Percentiles rank a stretch among this genome's conserved stretches.
Conservation (phyloP, 257 asterid genomes). For the Jasminum sambac region DNA sequence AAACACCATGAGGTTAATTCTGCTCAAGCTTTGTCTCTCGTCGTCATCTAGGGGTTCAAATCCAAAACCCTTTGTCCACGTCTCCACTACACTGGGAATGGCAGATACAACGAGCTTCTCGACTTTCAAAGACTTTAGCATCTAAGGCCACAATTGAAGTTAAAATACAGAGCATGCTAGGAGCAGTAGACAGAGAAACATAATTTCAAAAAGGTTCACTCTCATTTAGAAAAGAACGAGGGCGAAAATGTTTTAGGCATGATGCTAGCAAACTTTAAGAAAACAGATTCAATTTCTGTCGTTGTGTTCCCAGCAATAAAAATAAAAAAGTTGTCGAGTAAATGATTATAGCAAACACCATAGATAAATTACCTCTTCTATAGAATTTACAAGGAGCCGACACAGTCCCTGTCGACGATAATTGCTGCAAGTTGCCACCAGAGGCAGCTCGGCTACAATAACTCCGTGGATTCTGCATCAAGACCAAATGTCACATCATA, state of each 20-base stretch:
- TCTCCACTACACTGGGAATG: constrained; percentile 75
- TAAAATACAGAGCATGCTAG: constrained; percentile 18
- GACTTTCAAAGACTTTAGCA: constrained; percentile 70
- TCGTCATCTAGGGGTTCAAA: too few species aligned
- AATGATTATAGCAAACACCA: too few species aligned
- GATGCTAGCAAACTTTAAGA: too few species aligned
- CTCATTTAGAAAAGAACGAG: too few species aligned
- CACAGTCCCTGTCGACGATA: constrained; percentile 97
- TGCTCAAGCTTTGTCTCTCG: constrained; percentile 32
- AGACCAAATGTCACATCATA: constrained; percentile 24
- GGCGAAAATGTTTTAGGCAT: too few species aligned
- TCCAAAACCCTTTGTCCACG: constrained; percentile 69
- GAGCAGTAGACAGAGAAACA: background rate
- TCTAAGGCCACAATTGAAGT: constrained; percentile 39
- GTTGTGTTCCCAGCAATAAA: too few species aligned
- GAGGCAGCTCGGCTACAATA: constrained; percentile 92
- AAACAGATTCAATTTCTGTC: too few species aligned
- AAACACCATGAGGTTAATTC: constrained; percentile 79
- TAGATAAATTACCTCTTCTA: constrained; percentile 63
- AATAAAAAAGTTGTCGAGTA: too few species aligned
- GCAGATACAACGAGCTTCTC: constrained; percentile 83
- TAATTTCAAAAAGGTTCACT: background rate
- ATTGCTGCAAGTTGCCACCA: constrained; percentile 91
- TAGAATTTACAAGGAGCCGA: constrained; percentile 69
- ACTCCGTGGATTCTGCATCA: constrained; percentile 82